These are phyloP conservation scores for Salinomyces thailandicus DNA, from an alignment of 2,329 filamentous ascomycete species.

Conservation along the genomic window DNA sequence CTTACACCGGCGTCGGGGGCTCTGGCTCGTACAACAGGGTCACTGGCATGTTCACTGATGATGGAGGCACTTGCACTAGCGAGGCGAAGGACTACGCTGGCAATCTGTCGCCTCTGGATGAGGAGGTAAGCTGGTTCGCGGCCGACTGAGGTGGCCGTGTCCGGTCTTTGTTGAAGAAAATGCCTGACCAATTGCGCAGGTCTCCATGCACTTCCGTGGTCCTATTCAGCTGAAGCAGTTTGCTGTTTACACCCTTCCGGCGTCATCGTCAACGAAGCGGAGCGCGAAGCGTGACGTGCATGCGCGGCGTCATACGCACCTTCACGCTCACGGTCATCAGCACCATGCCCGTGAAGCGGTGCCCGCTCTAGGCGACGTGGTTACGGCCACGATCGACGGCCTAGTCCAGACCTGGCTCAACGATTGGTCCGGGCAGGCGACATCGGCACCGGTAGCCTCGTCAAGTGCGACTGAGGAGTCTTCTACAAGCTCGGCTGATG, in stretches of 20 bases:
- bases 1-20: slow-evolving; percentile 46
- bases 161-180: too few species aligned
- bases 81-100: slow-evolving; percentile 46
- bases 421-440: slow-evolving; percentile 35
- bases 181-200: too few species aligned
- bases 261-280: slow-evolving; percentile 29
- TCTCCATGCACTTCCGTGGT: slow-evolving; percentile 63
- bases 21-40: slow-evolving; percentile 51
- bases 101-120: slow-evolving; percentile 55
- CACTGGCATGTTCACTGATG: slow-evolving; percentile 44
- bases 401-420: slow-evolving; percentile 50
- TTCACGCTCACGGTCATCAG: slow-evolving; percentile 39
- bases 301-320: slow-evolving; percentile 31
- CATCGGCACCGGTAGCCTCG: slow-evolving; percentile 3
- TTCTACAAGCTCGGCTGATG: neutral
- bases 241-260: slow-evolving; percentile 55
- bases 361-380: slow-evolving; percentile 38
- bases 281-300: slow-evolving; percentile 14
- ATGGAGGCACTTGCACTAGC: slow-evolving; percentile 43
- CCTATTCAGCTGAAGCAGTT: slow-evolving; percentile 57
- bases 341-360: slow-evolving; percentile 28
- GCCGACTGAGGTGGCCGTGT: too few species aligned
- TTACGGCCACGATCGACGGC: slow-evolving; percentile 51
- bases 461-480: slow-evolving; percentile 3
- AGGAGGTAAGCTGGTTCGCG: slow-evolving; percentile 56